Percentiles rank a stretch among this genome's conserved stretches.
These are phyloP conservation scores for Penicillium sp. DNA, from an alignment of 2,329 filamentous ascomycete species.

Conservation along the genomic window DNA sequence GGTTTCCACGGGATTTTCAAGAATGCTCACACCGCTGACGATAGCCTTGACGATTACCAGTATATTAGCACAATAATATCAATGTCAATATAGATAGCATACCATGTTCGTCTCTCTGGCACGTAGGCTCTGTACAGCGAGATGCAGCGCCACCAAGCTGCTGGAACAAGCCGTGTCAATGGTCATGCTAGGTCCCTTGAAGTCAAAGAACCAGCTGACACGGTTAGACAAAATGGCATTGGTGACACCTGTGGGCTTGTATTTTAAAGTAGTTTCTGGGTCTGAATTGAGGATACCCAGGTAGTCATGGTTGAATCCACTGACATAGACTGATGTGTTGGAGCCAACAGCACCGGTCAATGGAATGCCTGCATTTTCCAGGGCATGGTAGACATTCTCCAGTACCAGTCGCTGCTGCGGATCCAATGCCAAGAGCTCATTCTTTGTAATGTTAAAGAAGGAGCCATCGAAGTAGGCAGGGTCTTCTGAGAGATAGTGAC, in stretches of 20 bases:
- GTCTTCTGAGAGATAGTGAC: constrained; percentile 32
- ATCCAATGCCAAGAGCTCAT: constrained; percentile 30
- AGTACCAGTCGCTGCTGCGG: constrained; percentile 36
- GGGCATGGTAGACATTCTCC: constrained; percentile 34
- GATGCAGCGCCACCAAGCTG: constrained; percentile 36
- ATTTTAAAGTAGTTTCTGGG: constrained; percentile 22
- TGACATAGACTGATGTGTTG: constrained; percentile 28
- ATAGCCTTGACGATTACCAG: constrained; percentile 24
- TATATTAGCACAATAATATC: not conserved
- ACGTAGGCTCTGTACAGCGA: constrained; percentile 36
- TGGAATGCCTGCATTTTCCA: constrained; percentile 32
- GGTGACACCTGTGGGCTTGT: constrained; percentile 22
- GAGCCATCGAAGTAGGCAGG: constrained; percentile 28
- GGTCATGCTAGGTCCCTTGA: constrained; percentile 31
- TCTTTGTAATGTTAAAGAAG: constrained; percentile 33
- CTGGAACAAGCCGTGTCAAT: constrained; percentile 46
- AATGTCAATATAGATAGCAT: not conserved
- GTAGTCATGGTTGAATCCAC: constrained; percentile 29
- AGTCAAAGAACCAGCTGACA: constrained; percentile 28
- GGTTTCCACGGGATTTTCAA: constrained; percentile 34
- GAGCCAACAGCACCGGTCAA: constrained; percentile 25
- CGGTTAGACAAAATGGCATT: constrained; percentile 24
- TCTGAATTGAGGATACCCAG: constrained; percentile 23
- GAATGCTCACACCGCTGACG: constrained; percentile 39
- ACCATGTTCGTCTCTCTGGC: constrained; percentile 25